Evolutionary conservation across 768 basidiomycete species (phyloP), one percentile per base, ranked within the genome.

Genomic region (Trametes maxima): DNA sequence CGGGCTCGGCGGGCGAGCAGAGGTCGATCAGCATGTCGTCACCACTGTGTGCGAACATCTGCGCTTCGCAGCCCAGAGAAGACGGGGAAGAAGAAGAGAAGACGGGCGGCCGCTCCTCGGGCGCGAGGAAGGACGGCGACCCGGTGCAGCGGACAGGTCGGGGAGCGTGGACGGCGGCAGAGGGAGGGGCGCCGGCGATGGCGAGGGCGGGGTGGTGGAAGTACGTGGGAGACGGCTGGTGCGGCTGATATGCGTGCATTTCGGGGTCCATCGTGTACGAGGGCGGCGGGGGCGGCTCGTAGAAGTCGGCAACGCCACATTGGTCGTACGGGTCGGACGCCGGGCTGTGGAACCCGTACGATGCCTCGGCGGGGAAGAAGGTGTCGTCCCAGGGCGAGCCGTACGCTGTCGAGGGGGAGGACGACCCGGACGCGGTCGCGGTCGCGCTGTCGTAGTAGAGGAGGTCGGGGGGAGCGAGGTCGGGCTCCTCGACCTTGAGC

Each of bases 101-200:
- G 35, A 49, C 36, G 13, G 50, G 35, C 24, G 28, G 48, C 28
- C 19, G 51, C 48, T 49, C 53, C 17, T 59, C 35, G 17, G 57
- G 57, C 7, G 48, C 35, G 48, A 64, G 62, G 54, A 64, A 64
- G 19, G 57, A 19, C 42, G 62, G 62, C 46, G 62, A 64, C 25
- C 57, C 62, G n/a, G 54, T 54, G 49, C 62, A 64, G 36, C 62
- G 62, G 24, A 64, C 46, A 35, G 62, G 62, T 8, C 62, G 57
- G 16, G 62, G 62, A 2, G 62, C 62, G 57, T 64, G 62, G 0
- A 64, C 56, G n/a, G 56, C 53, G 33, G 57, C n/a, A 17, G 62
- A 36, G 12, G 48, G 54, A 40, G 40, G 57, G 21, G 56, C 3
- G 28, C 3, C 13, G 21, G 62, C 36, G 12, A 44, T 48, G 40